Percentiles rank a stretch among this genome's conserved stretches.
Conservation (phyloP, 768 basidiomycete genomes). For the Lentinula detonsa region DNA sequence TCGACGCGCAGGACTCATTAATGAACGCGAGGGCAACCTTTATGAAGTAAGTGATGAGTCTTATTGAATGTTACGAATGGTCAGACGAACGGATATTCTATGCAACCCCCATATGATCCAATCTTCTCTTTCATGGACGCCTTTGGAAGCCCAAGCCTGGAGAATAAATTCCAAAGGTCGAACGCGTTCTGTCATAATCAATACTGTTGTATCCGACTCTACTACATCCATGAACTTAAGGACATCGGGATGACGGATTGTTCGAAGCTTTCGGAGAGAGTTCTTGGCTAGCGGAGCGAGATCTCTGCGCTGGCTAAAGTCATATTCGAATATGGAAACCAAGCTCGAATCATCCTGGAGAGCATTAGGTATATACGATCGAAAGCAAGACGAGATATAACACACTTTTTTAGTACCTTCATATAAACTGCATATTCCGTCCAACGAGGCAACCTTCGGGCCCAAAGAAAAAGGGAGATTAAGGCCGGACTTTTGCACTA, state of each 20-base stretch:
- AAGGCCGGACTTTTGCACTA: slow-evolving; percentile 92
- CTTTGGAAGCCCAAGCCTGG: slow-evolving; percentile 55
- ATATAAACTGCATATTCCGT: slow-evolving; percentile 78
- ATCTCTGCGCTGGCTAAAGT: slow-evolving; percentile 61
- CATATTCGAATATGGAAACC: slow-evolving; percentile 92
- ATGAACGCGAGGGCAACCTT: slow-evolving; percentile 88
- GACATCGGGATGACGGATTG: slow-evolving; percentile 92
- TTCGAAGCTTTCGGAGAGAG: slow-evolving; percentile 82
- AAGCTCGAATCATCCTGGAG: slow-evolving; percentile 78
- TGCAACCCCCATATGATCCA: slow-evolving; percentile 95
- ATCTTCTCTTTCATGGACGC: slow-evolving; percentile 66
- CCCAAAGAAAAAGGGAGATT: slow-evolving; percentile 87
- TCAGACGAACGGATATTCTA: slow-evolving; percentile 70
- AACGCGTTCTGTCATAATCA: slow-evolving; percentile 94
- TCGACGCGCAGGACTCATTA: slow-evolving; percentile 76
- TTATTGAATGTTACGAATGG: background rate
- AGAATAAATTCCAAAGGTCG: slow-evolving; percentile 63
- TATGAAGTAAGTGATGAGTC: slow-evolving; percentile 7
- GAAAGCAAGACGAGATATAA: slow-evolving; percentile 12
- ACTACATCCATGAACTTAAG: slow-evolving; percentile 93
- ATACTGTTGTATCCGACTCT: slow-evolving; percentile 81
- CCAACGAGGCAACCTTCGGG: slow-evolving; percentile 58
- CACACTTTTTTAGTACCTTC: slow-evolving; percentile 83
- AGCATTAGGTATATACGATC: slow-evolving; percentile 6
- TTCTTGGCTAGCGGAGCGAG: slow-evolving; percentile 79